A percentile compares a stretch with the other conserved stretches of the same genome.
Evolutionary conservation across 306 rosid species (phyloP).

Genomic region (Castanopsis chinensis): DNA sequence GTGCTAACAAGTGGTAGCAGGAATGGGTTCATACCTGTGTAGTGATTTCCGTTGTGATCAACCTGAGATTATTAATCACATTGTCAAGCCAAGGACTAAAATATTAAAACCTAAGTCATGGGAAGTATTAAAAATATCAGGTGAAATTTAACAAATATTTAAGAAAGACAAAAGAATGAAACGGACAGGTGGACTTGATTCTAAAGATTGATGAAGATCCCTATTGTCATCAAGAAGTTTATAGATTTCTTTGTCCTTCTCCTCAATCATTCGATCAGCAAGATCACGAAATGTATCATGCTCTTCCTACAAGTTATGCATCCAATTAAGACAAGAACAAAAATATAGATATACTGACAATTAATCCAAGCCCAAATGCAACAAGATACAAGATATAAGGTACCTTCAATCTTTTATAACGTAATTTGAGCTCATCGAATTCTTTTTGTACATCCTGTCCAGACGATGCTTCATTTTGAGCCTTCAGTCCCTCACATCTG

Average conservation of each 20-base stretch:
- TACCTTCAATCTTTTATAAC: conserved; percentile 77
- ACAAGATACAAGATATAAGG: conserved; percentile 11
- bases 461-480: conserved; percentile 70
- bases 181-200: conserved; percentile 67
- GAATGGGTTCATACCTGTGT: conserved; percentile 55
- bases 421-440: conserved; percentile 73
- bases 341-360: conserved; percentile 1
- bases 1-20: not conserved
- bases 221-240: conserved; percentile 76
- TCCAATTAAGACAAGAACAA: conserved; percentile 28
- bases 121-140: conserved; percentile 20
- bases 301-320: conserved; percentile 63
- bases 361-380: conserved; percentile 15
- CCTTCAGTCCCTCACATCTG: conserved; percentile 76
- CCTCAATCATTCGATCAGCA: conserved; percentile 90
- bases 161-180: conserved; percentile 14
- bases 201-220: conserved; percentile 69
- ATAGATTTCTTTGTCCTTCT: conserved; percentile 85
- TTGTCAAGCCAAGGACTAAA: conserved; percentile 19
- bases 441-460: conserved; percentile 67
- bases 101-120: conserved; percentile 1
- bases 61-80: conserved; percentile 54
- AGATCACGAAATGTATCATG: conserved; percentile 84
- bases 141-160: conserved; percentile 16
- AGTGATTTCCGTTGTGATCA: conserved; percentile 43